Evolutionary conservation across 805 yeast genomes (phyloP), one percentile per base, ranked within the genome.

Genomic region (Cyberlindnera galapagoensis): DNA sequence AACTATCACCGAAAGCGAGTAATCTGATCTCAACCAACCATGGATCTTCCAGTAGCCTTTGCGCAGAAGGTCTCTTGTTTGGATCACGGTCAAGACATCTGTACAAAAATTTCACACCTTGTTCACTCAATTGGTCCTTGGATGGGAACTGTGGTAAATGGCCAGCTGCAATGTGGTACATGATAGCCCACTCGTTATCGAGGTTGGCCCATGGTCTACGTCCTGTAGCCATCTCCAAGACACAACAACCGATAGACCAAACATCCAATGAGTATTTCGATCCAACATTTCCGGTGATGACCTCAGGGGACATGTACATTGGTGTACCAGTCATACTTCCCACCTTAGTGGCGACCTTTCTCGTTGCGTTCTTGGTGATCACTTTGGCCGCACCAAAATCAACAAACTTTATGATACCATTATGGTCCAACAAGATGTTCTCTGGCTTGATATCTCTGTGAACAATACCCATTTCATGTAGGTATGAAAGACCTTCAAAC

Each of bases 221-320:
- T 10, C 98, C 98, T 0, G 97, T 88, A 2, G 90, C 85, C 97
- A 92, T 92, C 55, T 92, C 97, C 28, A 90, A 57, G 3, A 92
- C 82, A 57, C 95, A 90, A 57, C 98, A 92, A 4, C 98, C 98
- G 25, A 90, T 63, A 0, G 98, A 86, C 98, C 98, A 92, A 21
- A 92, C 83, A 60, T 92, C 98, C 28, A 59, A 60, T 5, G 69
- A 58, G 31, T 62, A 56, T 23, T 52, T 53, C 3, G 60, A 56
- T 24, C 57, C 56, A 25, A 42, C 45, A 9, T 74, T 60, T 3
- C 97, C 97, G 2, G 92, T 84, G 37, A 92, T 85, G 0, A 85
- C 83, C 51, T 92, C 98, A 0, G 98, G 98, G 0, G 97, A 86
- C 97, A 92, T 90, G 60, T 92, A 92, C 97, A 90, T 92, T 11